Conservation (phyloP, 805 yeast genomes). For the Jamesozyma jinghongensis region DNA sequence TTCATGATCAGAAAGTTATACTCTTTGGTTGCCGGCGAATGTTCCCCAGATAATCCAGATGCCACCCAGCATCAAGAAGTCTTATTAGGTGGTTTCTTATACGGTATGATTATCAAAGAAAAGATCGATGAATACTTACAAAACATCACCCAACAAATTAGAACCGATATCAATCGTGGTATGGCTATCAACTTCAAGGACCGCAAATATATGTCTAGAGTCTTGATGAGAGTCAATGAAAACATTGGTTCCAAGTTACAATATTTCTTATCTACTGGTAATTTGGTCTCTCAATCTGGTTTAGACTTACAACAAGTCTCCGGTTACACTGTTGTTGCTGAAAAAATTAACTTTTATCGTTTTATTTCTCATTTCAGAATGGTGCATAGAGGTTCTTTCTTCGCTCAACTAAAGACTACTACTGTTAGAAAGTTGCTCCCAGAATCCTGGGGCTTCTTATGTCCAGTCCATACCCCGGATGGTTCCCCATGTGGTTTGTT, state of each 20-base stretch:
- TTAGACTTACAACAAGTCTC: conserved; percentile 95
- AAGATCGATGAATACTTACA: conserved; percentile 88
- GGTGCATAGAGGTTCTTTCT: conserved; percentile 99
- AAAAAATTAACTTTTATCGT: conserved; percentile 93
- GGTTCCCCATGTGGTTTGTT: conserved; percentile 98
- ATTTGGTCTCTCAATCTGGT: conserved; percentile 93
- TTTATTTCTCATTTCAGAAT: conserved; percentile 97
- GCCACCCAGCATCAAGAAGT: conserved; percentile 98
- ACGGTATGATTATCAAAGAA: conserved; percentile 94
- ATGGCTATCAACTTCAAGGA: conserved; percentile 75
- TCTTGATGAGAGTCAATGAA: conserved; percentile 72
- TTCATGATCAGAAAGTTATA: conserved; percentile 95
- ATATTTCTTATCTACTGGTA: conserved; percentile 94
- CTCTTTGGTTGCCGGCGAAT: conserved; percentile 92
- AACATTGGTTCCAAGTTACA: conserved; percentile 92
- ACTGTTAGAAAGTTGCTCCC: conserved; percentile 94
- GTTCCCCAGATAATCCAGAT: conserved; percentile 97
- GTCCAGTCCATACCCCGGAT: conserved; percentile 99
- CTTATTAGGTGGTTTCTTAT: conserved; percentile 87
- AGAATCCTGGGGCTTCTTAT: conserved; percentile 97
- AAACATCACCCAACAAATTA: conserved; percentile 61
- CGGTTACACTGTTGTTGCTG: conserved; percentile 98
- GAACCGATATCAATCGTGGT: conserved; percentile 73
- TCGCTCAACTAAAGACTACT: conserved; percentile 95
- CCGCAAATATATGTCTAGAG: conserved; percentile 71